These are phyloP conservation scores for Drosera capensis DNA, from an alignment of 148 eudicot genomes.

Conservation along the genomic window DNA sequence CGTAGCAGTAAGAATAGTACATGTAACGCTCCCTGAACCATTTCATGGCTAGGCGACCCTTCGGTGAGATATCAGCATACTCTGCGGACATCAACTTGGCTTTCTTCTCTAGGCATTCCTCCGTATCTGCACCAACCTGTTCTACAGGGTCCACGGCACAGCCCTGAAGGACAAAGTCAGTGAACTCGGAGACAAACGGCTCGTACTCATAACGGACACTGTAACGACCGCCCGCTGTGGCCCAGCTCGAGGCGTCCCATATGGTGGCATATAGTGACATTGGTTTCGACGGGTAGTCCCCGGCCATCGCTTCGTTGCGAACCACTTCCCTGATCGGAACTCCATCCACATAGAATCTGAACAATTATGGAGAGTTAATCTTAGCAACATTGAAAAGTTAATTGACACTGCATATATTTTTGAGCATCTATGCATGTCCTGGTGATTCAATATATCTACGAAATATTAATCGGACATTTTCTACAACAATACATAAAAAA, in stretches of 20 bases:
- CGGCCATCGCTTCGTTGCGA: constrained; percentile 9
- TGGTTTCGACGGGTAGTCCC: constrained; percentile 26
- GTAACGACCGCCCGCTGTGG: constrained; percentile 18
- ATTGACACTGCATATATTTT: no score
- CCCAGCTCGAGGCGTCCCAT: constrained; percentile 29
- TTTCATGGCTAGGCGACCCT: constrained; percentile 38
- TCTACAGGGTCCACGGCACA: constrained; percentile 54
- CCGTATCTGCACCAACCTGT: constrained; percentile 4
- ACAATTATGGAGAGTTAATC: no score
- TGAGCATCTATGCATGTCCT: no score
- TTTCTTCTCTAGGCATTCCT: constrained; percentile 22
- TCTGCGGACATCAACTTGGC: constrained; percentile 19
- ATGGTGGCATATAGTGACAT: constrained; percentile 24
- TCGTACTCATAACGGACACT: constrained; percentile 35
- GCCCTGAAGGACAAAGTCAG: constrained; percentile 58
- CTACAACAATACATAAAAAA: no score
- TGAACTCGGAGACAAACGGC: constrained; percentile 66
- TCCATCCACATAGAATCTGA: no score
- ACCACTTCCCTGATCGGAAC: constrained; percentile 14
- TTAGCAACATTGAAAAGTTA: no score
- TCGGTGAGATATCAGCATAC: constrained; percentile 31
- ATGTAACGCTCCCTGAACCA: constrained; percentile 51
- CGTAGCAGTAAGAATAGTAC: constrained; percentile 73
- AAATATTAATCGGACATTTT: no score
- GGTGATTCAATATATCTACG: no score